phyloP scores from a whole-genome alignment of 116 monocot genomes.

The Zostera marina region DNA sequence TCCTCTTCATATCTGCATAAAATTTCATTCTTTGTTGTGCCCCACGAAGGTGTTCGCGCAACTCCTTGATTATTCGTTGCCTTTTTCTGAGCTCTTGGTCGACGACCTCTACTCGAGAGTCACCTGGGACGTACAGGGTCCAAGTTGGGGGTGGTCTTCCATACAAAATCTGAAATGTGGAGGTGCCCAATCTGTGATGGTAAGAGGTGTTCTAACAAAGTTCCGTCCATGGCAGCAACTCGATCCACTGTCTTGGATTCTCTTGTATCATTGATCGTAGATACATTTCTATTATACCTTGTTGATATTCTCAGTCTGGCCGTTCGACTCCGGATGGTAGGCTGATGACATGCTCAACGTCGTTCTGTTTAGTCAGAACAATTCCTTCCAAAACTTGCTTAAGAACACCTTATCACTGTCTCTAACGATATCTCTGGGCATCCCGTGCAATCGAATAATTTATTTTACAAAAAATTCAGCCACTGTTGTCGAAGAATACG shows the following conservation, averaged over 20 bases:
- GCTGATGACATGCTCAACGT: background rate
- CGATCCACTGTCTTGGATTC: background rate
- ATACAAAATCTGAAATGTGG: background rate
- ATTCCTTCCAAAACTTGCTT: background rate
- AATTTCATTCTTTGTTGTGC: background rate
- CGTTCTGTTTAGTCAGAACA: background rate
- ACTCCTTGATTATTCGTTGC: background rate
- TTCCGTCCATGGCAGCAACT: background rate
- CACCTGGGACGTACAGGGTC: background rate
- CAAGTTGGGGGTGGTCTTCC: background rate
- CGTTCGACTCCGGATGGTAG: background rate
- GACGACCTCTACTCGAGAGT: background rate
- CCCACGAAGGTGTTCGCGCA: background rate
- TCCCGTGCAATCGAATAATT: background rate
- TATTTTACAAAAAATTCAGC: background rate
- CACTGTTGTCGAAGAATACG: background rate
- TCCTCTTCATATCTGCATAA: too few relatives aligned
- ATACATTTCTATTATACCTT: background rate
- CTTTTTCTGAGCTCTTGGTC: background rate
- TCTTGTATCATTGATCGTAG: background rate
- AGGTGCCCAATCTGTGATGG: background rate
- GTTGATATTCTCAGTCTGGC: background rate
- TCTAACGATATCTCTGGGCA: background rate
- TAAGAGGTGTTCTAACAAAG: background rate
- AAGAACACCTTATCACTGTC: background rate